Base-by-base conservation (phyloP, 1,139 yeast genomes). In the Suhomyces bribrorum region DNA sequence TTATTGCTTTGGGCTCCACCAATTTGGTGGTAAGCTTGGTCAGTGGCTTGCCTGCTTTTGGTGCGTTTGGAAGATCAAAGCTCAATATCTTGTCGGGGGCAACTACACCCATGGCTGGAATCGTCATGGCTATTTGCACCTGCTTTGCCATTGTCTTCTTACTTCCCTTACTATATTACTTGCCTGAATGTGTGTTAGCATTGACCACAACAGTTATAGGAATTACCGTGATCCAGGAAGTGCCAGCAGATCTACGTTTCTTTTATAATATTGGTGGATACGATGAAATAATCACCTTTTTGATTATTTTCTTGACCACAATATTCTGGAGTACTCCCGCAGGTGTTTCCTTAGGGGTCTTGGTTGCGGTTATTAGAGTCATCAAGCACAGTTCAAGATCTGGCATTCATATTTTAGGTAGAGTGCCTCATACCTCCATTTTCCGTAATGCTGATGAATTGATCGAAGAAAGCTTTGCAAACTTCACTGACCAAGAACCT, bases 41-140 rank as follows among this genome's bases (percentile, higher is more conserved):
- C 14, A 61, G 67, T 29, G 68, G 65, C 1, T 46, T 64, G 15
- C 70, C 70, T 7, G 57, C 66, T 7, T 64, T 63, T 47, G 69
- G 69, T 2, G 68, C 67, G 0, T 52, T 64, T 38, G 70, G 70
- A n/a, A 54, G 70, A 34, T 63, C 69, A 9, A 63, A 61, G 41
- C 59, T 64, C 31, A 62, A 62, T 40, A 51, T 62, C 13, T 44
- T 62, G 32, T 60, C 68, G 0, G 70, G 70, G 2, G 69, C 69
- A 7, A 56, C 56, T 14, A 50, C 68, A 3, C 69, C 68, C 5
- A 54, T 64, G 61, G 58, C 68, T 2, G 55, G 58, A 1, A 43
- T 64, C 4, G 35, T 63, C 15, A 62, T 64, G 65, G 59, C 61
- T 3, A 26, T 44, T 2, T 48, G 55, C 3, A 57, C 63, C 6